phyloP scores from a whole-genome alignment of 1,284 basidiomycete species.

The Neolentinus lepideus region DNA sequence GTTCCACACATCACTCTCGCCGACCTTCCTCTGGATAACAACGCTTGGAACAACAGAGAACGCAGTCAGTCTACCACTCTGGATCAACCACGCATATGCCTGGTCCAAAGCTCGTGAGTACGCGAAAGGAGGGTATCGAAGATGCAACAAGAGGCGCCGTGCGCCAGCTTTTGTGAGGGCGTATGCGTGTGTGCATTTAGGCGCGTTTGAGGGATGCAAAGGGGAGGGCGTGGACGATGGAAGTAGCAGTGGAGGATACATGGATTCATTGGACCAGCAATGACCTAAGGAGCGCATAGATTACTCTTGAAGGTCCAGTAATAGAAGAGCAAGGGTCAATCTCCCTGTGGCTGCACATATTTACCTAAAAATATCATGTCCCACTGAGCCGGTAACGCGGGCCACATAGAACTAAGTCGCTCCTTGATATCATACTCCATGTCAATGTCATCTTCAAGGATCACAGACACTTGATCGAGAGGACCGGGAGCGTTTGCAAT shows the following conservation, averaged over 20 bases:
- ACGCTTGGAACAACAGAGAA: constrained; percentile 62
- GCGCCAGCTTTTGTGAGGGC: constrained; percentile 49
- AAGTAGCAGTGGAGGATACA: constrained; percentile 24
- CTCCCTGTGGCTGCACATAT: constrained; percentile 9
- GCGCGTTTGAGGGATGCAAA: constrained; percentile 48
- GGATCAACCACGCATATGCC: constrained; percentile 63
- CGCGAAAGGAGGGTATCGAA: constrained; percentile 57
- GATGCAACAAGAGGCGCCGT: constrained; percentile 42
- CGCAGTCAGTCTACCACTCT: constrained; percentile 41
- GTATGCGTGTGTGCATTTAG: constrained; percentile 68
- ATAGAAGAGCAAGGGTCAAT: not conserved
- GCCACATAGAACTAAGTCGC: constrained; percentile 47
- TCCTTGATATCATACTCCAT: constrained; percentile 60
- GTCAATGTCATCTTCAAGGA: constrained; percentile 78
- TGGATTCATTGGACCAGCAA: constrained; percentile 64
- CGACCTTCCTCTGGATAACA: constrained; percentile 52
- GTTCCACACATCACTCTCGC: constrained; percentile 41
- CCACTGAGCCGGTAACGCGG: constrained; percentile 54
- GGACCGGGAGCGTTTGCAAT: constrained; percentile 26
- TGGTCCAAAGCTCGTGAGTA: constrained; percentile 76
- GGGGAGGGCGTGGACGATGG: not conserved
- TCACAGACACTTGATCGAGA: constrained; percentile 30
- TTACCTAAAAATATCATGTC: constrained; percentile 71
- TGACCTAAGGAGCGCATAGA: constrained; percentile 36
- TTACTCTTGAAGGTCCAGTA: constrained; percentile 4